Conservation (phyloP, 2,329 filamentous ascomycete species). For the Cyphellophora europaea region DNA sequence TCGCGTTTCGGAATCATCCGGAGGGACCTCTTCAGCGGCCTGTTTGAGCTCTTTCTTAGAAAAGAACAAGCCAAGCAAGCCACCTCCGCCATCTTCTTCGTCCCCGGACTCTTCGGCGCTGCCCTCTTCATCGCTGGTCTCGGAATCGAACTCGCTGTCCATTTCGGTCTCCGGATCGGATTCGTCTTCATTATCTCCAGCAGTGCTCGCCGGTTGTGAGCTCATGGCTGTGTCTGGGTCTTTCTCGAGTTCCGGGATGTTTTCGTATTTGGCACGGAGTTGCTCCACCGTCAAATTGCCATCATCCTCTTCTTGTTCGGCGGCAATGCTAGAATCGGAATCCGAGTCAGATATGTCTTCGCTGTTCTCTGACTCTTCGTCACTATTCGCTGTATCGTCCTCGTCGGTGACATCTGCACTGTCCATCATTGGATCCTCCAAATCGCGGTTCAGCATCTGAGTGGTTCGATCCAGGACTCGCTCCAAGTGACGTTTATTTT, state of each 20-base stretch:
- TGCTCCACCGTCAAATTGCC: constrained; percentile 37
- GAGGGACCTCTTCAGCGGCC: constrained; percentile 24
- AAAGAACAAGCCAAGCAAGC: constrained; percentile 36
- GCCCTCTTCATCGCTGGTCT: constrained; percentile 41
- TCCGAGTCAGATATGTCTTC: constrained; percentile 36
- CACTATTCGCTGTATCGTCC: constrained; percentile 30
- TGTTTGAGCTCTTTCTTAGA: constrained; percentile 29
- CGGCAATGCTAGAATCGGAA: constrained; percentile 33
- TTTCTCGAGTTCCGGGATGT: constrained; percentile 22
- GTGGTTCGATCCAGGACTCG: constrained; percentile 44
- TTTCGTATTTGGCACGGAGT: constrained; percentile 37
- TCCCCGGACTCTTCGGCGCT: constrained; percentile 32
- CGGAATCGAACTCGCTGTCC: constrained; percentile 39
- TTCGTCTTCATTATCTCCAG: constrained; percentile 22
- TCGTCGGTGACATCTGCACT: constrained; percentile 27
- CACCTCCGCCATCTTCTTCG: constrained; percentile 29
- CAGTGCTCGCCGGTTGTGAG: constrained; percentile 2
- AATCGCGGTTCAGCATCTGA: constrained; percentile 44
- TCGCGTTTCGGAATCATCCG: constrained; percentile 19
- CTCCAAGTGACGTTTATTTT: constrained; percentile 40
- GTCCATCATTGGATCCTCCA: constrained; percentile 11
- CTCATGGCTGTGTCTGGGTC: constrained; percentile 1
- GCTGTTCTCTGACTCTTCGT: constrained; percentile 24
- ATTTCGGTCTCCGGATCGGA: constrained; percentile 29
- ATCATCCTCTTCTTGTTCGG: constrained; percentile 33